Percentiles rank a stretch among this genome's conserved stretches.
Conservation (phyloP, 1,139 yeast species). For the Sugiyamaella xylanicola region DNA sequence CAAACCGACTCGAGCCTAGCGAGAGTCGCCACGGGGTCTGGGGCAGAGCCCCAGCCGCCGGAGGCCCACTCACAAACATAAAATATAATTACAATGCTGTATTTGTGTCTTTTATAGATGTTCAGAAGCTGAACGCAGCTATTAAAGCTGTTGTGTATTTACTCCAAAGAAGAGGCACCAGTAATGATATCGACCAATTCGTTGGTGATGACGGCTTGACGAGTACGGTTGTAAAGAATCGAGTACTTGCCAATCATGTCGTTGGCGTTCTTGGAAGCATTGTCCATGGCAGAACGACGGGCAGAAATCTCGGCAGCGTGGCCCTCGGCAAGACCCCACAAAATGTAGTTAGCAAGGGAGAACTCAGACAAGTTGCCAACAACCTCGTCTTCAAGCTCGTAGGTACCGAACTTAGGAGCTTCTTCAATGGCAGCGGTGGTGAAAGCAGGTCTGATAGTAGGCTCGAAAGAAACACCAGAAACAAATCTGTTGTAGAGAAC, state of each 20-base stretch:
- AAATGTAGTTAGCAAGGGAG: conserved; percentile 85
- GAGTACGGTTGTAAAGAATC: conserved; percentile 97
- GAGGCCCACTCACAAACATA: background rate
- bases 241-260: conserved; percentile 97
- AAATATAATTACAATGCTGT: background rate
- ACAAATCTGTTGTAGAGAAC: conserved; percentile 85
- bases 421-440: conserved; percentile 72
- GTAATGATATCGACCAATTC: conserved; percentile 99
- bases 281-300: conserved; percentile 99
- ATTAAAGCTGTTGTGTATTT: conserved; percentile 34
- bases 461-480: conserved; percentile 88
- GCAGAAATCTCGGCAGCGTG: conserved; percentile 98
- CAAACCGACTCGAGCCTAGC: too few relatives aligned
- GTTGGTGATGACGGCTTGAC: conserved; percentile 99
- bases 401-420: conserved; percentile 85
- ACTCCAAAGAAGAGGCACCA: conserved; percentile 98
- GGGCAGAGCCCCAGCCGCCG: too few relatives aligned
- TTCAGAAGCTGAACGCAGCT: background rate
- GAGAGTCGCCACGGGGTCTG: too few relatives aligned
- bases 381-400: conserved; percentile 76
- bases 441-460: conserved; percentile 67
- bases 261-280: conserved; percentile 99
- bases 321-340: conserved; percentile 95
- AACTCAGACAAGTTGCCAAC: conserved; percentile 65
- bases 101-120: background rate